These are phyloP conservation scores for Bipolaris zeicola DNA, from an alignment of 2,329 filamentous ascomycete genomes.

Conservation along the genomic window DNA sequence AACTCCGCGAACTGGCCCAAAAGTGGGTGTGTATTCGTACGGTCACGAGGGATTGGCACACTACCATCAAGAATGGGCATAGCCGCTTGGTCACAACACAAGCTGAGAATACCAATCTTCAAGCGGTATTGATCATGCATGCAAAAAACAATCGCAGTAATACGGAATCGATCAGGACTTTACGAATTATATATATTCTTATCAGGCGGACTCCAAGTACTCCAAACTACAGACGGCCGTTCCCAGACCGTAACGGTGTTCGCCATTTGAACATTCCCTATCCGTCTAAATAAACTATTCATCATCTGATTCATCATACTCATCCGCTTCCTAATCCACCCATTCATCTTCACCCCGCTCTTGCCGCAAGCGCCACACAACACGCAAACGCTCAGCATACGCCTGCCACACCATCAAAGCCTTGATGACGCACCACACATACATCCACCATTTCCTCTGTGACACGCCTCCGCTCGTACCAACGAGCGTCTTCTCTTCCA, in stretches of 20 bases:
- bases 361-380: no score
- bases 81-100: not conserved
- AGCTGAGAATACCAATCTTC: not conserved
- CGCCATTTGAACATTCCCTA: no score
- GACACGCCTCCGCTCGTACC: not conserved
- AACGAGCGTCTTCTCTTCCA: not conserved
- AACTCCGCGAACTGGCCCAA: not conserved
- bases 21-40: not conserved
- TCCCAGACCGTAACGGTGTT: no score
- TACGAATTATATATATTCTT: no score
- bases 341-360: not conserved
- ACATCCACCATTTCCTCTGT: not conserved
- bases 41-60: not conserved
- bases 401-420: slow-evolving; percentile 6
- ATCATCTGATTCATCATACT: no score
- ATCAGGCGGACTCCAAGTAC: no score
- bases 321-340: not conserved
- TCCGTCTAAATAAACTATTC: no score
- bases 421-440: slow-evolving; percentile 2
- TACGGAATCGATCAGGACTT: no score
- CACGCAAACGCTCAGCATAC: not conserved
- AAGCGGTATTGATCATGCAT: not conserved
- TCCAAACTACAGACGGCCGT: no score
- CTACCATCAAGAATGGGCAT: not conserved
- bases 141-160: no score